Base-by-base conservation (phyloP, 2,329 filamentous ascomycete genomes). In the Colletotrichum costaricense region DNA sequence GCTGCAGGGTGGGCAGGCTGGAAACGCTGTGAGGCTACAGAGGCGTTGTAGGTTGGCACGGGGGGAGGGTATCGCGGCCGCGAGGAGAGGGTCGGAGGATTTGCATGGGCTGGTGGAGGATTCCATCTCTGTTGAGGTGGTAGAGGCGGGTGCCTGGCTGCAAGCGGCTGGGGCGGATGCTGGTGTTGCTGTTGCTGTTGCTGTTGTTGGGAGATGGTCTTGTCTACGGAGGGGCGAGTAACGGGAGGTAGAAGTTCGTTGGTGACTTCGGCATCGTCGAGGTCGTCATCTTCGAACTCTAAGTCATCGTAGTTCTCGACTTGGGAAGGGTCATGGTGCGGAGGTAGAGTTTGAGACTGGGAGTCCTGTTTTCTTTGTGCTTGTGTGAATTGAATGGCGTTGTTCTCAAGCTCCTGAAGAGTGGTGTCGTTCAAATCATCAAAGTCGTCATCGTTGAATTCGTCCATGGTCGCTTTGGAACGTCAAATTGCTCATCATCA, bases 401-500 rank as follows among this genome's bases (percentile, higher is more conserved):
- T 88, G 77, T 88, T 88, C 78, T 93, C 91, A 74, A 93, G 88
- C 78, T 92, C 90, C 76, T 90, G 86, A 4, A 93, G 83, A 59
- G 85, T 85, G 75, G 87, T 86, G 74, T 87, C 85, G 75, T 90
- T 88, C 55, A 93, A 82, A 54, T 88, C 85, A 79, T 93, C 90
- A 76, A 93, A 85, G 73, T 87, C 90, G 78, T 92, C 91, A 79
- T 92, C 91, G 72, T 87, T 89, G 79, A 91, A 92, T 74, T 90
- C 88, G 82, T 91, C 89, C 83, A 88, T 87, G 63, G 33, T 67
- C 22, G 22, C 30, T 42, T 9, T 14, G 22, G 9, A 58, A 52
- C 38, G 68, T 69, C 46, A 42, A 28, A n/a, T 19, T 28, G 33
- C 11, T 33, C 38, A 11, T 35, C 33, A n/a, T 54, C 28, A 63